Percentiles rank a stretch among this genome's conserved stretches.
Conservation (phyloP, 1,284 basidiomycete species). For the Irpex lacteus region DNA sequence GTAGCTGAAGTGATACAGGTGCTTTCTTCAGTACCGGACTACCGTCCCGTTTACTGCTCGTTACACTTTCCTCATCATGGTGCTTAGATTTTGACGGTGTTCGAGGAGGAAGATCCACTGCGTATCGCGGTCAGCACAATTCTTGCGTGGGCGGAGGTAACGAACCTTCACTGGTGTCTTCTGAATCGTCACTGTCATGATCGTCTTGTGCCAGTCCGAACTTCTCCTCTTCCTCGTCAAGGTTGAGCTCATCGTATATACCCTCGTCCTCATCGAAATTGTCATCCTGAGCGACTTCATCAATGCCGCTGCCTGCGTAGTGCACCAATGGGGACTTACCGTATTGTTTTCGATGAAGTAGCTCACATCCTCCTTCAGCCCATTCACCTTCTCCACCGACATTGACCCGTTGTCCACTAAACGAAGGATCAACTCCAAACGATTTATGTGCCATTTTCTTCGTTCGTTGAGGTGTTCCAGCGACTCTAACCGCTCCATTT, state of each 20-base stretch:
- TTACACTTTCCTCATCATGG: conserved; percentile 70
- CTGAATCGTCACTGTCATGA: conserved; percentile 67
- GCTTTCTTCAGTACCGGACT: conserved; percentile 81
- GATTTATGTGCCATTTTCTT: conserved; percentile 92
- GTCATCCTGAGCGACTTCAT: conserved; percentile 67
- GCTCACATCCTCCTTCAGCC: conserved; percentile 91
- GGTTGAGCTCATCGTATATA: conserved; percentile 97
- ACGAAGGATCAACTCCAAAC: conserved; percentile 92
- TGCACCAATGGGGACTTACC: conserved; percentile 48
- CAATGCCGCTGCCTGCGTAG: no score
- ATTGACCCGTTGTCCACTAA: conserved; percentile 94
- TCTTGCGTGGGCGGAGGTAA: background rate
- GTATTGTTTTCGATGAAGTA: conserved; percentile 98
- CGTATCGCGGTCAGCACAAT: background rate
- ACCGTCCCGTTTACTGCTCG: conserved; percentile 69
- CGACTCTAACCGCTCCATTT: conserved; percentile 75
- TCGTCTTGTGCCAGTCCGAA: conserved; percentile 78
- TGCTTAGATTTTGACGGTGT: conserved; percentile 64
- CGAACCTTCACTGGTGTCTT: conserved; percentile 67
- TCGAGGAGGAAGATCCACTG: conserved; percentile 52
- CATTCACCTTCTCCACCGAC: conserved; percentile 76
- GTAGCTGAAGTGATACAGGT: conserved; percentile 51
- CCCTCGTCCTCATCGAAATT: conserved; percentile 98
- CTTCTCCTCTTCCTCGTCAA: conserved; percentile 96
- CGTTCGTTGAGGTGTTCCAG: conserved; percentile 92